These are phyloP conservation scores for Arachnomyces sp. DNA, from an alignment of 2,329 filamentous ascomycete genomes.

Conservation along the genomic window DNA sequence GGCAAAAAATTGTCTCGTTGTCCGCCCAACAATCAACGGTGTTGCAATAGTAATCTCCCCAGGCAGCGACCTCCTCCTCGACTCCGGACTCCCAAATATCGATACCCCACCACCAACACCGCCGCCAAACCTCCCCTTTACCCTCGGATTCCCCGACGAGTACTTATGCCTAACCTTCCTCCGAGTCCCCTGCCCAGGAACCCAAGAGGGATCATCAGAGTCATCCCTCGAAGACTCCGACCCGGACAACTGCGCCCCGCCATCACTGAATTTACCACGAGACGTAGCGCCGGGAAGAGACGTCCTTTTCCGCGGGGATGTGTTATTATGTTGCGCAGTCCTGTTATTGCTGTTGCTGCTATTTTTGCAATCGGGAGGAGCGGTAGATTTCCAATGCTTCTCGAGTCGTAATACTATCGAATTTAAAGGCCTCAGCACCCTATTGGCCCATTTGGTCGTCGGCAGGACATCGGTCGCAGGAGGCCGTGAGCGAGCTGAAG, in stretches of 20 bases:
- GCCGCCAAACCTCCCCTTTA: constrained; percentile 16
- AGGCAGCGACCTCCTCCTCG: constrained; percentile 26
- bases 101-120: constrained; percentile 20
- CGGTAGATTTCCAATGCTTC: constrained; percentile 29
- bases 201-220: constrained; percentile 32
- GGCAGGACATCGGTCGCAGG: constrained; percentile 24
- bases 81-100: constrained; percentile 28
- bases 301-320: constrained; percentile 3
- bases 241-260: constrained; percentile 11
- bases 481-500: background rate
- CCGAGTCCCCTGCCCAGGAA: constrained; percentile 27
- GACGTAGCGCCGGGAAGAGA: constrained; percentile 5
- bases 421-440: constrained; percentile 35
- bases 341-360: background rate
- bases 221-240: constrained; percentile 23
- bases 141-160: constrained; percentile 21
- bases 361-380: constrained; percentile 22
- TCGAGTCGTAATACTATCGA: constrained; percentile 34
- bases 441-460: constrained; percentile 37
- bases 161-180: constrained; percentile 32
- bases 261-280: constrained; percentile 8
- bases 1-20: constrained; percentile 15
- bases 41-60: constrained; percentile 37
- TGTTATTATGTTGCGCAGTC: constrained; percentile 13
- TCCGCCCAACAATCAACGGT: constrained; percentile 32